Evolutionary conservation across 257 asterid genomes (phyloP).

Genomic region (Prunella vulgaris): DNA sequence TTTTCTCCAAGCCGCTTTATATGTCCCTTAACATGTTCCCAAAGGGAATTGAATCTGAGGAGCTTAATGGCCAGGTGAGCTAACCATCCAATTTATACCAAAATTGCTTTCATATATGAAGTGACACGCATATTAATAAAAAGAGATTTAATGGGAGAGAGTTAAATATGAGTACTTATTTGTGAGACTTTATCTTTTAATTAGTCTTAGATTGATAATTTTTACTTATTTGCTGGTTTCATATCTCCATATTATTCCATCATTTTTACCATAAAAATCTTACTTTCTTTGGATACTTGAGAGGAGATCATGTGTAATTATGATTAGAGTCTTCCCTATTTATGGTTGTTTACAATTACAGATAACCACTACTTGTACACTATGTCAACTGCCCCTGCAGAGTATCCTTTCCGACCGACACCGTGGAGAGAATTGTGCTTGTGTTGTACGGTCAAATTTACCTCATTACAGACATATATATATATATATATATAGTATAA

Average conservation of each 20-base stretch:
- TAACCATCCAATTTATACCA: too few species aligned
- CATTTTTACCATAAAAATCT: not conserved
- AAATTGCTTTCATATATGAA: too few species aligned
- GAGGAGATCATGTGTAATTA: slow-evolving; percentile 19
- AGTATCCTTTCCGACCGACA: not conserved
- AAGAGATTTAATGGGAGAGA: too few species aligned
- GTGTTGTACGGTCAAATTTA: slow-evolving; percentile 13
- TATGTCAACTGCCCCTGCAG: slow-evolving; percentile 3
- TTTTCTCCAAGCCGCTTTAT: too few species aligned
- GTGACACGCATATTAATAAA: too few species aligned
- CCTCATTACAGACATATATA: not conserved
- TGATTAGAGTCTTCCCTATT: not conserved
- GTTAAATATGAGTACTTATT: too few species aligned
- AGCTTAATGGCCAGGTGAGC: too few species aligned
- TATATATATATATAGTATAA: not conserved
- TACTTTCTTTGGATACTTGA: slow-evolving; percentile 12
- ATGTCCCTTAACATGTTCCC: too few species aligned
- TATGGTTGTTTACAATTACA: not conserved
- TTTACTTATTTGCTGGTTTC: not conserved
- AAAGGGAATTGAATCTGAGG: too few species aligned
- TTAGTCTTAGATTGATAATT: too few species aligned
- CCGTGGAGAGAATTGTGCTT: not conserved
- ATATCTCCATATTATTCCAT: too few species aligned
- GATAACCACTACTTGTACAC: not conserved
- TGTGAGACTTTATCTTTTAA: too few species aligned